Percentiles rank a stretch among this genome's conserved stretches.
Evolutionary conservation across 78 protist species (phyloP).

Genomic region (Emiliania huxleyi): DNA sequence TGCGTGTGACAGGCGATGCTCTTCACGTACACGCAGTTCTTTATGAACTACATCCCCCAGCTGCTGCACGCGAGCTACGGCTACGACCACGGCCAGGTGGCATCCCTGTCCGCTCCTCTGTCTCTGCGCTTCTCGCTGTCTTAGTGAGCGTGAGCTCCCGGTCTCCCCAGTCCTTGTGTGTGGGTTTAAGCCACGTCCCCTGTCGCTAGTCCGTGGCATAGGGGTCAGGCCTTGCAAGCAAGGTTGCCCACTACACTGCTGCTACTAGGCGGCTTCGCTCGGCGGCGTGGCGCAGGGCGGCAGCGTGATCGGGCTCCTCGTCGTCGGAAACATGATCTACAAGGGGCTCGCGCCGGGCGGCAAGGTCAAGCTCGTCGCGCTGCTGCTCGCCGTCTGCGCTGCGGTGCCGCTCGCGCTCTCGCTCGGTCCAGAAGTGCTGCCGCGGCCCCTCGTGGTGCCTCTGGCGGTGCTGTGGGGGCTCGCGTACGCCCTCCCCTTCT

Average conservation of each 20-base stretch:
- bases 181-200: too few relatives aligned
- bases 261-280: background rate
- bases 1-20: too few relatives aligned
- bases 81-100: background rate
- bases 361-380: background rate
- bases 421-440: background rate
- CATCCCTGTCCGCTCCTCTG: background rate
- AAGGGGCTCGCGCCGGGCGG: background rate
- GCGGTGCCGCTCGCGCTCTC: background rate
- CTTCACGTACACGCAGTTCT: conserved; percentile 20
- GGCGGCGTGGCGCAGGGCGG: background rate
- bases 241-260: too few relatives aligned
- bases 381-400: background rate
- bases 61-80: background rate
- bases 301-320: background rate
- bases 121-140: too few relatives aligned
- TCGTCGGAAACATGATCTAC: background rate
- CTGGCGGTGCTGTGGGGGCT: background rate
- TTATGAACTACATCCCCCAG: background rate
- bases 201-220: too few relatives aligned
- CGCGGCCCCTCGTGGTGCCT: background rate
- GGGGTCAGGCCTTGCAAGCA: too few relatives aligned
- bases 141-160: too few relatives aligned
- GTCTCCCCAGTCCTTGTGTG: too few relatives aligned
- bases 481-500: background rate